Conservation (phyloP, 495 filamentous ascomycete genomes). For the Lasiosphaeria miniovina region DNA sequence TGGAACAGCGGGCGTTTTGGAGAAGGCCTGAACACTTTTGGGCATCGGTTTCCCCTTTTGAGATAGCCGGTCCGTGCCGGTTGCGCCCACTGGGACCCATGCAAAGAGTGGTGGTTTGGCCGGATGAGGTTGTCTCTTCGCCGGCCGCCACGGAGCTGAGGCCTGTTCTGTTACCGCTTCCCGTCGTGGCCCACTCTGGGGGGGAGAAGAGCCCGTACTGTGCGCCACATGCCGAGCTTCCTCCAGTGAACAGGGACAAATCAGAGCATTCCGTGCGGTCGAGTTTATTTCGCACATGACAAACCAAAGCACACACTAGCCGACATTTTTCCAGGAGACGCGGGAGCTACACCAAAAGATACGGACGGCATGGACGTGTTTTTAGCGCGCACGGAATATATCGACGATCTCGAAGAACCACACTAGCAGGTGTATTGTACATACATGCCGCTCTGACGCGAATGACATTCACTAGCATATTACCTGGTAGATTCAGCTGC, state of each 20-base stretch:
- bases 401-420: too few species aligned
- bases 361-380: too few species aligned
- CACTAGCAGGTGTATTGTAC: too few species aligned
- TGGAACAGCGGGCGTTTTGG: constrained; percentile 13
- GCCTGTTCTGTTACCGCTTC: not conserved
- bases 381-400: too few species aligned
- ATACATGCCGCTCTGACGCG: too few species aligned
- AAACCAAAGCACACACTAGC: too few species aligned
- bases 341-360: too few species aligned
- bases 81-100: constrained; percentile 1
- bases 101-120: constrained; percentile 4
- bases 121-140: constrained; percentile 14
- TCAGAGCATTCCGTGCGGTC: too few species aligned
- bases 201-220: not conserved
- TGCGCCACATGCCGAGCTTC: not conserved
- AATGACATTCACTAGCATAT: too few species aligned
- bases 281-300: too few species aligned
- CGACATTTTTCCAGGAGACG: too few species aligned
- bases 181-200: not conserved
- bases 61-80: constrained; percentile 17
- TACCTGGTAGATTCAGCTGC: too few species aligned
- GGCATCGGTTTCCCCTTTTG: constrained; percentile 20
- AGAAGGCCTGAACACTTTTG: constrained; percentile 7
- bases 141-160: constrained; percentile 5
- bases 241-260: not conserved